These are phyloP conservation scores for Celoporthe dispersa DNA, from an alignment of 2,329 filamentous ascomycete genomes.

Conservation along the genomic window DNA sequence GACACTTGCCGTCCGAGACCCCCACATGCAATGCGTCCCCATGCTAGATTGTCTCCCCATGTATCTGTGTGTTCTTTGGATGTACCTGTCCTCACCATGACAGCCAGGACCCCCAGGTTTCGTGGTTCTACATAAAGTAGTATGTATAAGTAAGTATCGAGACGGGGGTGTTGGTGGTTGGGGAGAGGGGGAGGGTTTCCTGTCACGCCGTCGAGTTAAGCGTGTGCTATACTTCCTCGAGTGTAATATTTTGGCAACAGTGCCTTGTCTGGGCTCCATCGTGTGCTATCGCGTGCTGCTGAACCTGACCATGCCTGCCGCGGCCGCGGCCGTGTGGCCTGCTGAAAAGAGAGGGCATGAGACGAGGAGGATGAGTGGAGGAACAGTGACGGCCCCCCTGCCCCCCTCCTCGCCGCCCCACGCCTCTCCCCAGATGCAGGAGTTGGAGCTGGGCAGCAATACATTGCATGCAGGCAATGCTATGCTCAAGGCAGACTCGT, in stretches of 20 bases:
- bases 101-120: background rate
- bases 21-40: background rate
- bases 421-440: background rate
- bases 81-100: background rate
- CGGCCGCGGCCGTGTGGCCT: background rate
- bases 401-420: background rate
- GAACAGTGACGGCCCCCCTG: background rate
- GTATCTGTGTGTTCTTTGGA: background rate
- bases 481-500: background rate
- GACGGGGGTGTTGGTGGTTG: too few relatives aligned
- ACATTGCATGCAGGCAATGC: background rate
- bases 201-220: background rate
- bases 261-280: background rate
- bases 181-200: too few relatives aligned
- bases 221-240: background rate
- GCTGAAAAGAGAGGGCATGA: background rate
- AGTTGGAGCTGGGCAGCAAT: constrained; percentile 3
- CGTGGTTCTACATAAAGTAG: background rate
- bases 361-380: background rate
- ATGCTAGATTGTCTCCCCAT: background rate
- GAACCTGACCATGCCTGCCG: background rate
- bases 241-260: background rate
- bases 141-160: background rate
- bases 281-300: background rate
- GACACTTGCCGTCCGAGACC: constrained; percentile 17